Percentiles rank a stretch among this genome's conserved stretches.
Evolutionary conservation across 2,329 filamentous ascomycete genomes (phyloP).

Genomic region (Nothopassalora personata): DNA sequence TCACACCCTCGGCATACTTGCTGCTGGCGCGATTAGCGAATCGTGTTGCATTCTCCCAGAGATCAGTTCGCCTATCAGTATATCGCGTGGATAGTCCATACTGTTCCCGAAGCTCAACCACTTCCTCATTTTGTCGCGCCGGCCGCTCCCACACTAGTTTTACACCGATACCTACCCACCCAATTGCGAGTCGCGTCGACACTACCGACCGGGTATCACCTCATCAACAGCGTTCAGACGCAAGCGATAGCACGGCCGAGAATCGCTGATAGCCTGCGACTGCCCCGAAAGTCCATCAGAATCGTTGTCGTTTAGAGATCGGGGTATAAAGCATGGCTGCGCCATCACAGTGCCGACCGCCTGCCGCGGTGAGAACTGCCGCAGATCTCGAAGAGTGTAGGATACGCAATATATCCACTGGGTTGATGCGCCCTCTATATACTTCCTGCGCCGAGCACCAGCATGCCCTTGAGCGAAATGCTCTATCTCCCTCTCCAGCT

Average conservation of each 20-base stretch:
- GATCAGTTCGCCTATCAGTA: neutral
- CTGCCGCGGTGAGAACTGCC: neutral
- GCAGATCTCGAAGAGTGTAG: neutral
- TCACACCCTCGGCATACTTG: neutral
- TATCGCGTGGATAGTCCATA: neutral
- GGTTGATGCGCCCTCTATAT: constrained; percentile 17
- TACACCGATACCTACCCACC: neutral
- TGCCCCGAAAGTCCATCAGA: neutral
- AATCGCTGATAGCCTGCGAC: neutral
- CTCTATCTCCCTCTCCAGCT: neutral
- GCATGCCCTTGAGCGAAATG: constrained; percentile 6
- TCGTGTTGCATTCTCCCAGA: neutral
- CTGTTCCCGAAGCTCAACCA: neutral
- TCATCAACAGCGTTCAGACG: neutral
- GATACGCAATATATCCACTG: constrained; percentile 1
- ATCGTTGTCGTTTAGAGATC: neutral
- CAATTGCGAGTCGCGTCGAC: neutral
- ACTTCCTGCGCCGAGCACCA: constrained; percentile 24
- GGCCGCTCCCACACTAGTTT: neutral
- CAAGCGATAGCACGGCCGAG: neutral
- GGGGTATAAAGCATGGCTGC: neutral
- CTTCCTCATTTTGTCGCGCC: neutral
- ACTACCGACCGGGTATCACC: neutral
- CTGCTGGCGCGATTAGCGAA: neutral
- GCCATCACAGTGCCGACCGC: neutral